These are phyloP conservation scores for Neurospora sp. DNA, from an alignment of 495 filamentous ascomycete genomes.

Conservation along the genomic window DNA sequence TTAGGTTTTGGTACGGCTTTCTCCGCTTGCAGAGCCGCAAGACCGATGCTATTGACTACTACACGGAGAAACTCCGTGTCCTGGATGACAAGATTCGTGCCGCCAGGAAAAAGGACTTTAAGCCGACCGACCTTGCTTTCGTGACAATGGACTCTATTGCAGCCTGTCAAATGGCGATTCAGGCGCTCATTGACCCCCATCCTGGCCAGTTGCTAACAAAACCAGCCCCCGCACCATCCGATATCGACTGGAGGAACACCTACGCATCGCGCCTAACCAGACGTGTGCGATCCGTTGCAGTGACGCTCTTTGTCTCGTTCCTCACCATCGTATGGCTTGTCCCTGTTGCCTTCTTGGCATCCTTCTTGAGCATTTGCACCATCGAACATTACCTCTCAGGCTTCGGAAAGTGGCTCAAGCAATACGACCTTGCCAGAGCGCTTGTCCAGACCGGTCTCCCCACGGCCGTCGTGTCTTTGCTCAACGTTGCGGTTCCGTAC, in stretches of 20 bases:
- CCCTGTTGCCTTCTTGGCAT: constrained; percentile 71
- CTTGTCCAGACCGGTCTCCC: constrained; percentile 83
- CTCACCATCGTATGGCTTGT: constrained; percentile 85
- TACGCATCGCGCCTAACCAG: constrained; percentile 70
- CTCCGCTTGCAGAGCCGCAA: constrained; percentile 60
- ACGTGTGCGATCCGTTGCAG: constrained; percentile 65
- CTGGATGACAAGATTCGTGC: constrained; percentile 66
- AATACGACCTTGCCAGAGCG: constrained; percentile 57
- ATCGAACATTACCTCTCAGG: constrained; percentile 62
- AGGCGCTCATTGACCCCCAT: constrained; percentile 81
- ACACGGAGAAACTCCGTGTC: constrained; percentile 71
- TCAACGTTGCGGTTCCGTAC: constrained; percentile 86
- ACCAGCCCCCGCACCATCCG: constrained; percentile 74
- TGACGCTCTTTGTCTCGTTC: constrained; percentile 71
- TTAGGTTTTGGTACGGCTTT: constrained; percentile 70
- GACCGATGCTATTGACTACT: constrained; percentile 90
- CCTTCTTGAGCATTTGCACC: constrained; percentile 63
- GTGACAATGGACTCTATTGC: constrained; percentile 95
- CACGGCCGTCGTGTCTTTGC: constrained; percentile 69
- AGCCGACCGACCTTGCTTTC: constrained; percentile 75
- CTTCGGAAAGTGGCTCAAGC: constrained; percentile 56
- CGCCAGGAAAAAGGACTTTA: constrained; percentile 67
- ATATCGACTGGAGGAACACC: constrained; percentile 88
- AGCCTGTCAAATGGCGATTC: constrained; percentile 86
- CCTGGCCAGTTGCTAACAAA: constrained; percentile 79